Evolutionary conservation across 768 basidiomycete species (phyloP), one percentile per base, ranked within the genome.

Genomic region (Tubosaeta brunneosetosa): DNA sequence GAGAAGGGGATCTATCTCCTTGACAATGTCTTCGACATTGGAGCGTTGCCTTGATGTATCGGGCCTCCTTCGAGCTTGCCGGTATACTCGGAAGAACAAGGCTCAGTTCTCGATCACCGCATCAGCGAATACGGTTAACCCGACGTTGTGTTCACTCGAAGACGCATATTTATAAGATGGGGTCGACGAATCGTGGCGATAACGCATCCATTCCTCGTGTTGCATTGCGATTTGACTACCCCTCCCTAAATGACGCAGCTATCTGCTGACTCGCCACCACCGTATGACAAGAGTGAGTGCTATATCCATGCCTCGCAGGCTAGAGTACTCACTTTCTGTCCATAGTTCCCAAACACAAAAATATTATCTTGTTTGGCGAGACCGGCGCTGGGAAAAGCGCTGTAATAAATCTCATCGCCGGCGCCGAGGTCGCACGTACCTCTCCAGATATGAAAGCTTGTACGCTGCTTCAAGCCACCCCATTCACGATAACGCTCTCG

Each of bases 291-390:
- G n/a, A 31, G 51, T 48, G 38, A 41, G 45, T 22, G 27, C n/a
- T 11, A 37, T 14, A 14, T 12, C 6, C 19, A n/a, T 19, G 9
- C 19, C n/a, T 10, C 2, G 17, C 19, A n/a, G 6, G 45, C 14
- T 19, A 26, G 25, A 26, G 32, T 3, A 25, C 29, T 22, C 22
- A 26, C 25, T 25, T 36, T 47, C 8, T 12, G 11, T 45, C 31
- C 19, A 16, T 1, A 36, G 46, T 33, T 11, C 3, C 25, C 1
- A 26, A 17, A 17, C 36, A 12, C 10, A 26, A 26, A 2, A 54
- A 50, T 16, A 11, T 54, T 4, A 40, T 54, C n/a, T 7, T 54
- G n/a, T 54, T 54, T 19, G 53, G 53, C 3, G 48, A 53, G 48
- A 53, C 53, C 1, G 53, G 48, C 3, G 44, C 44, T 1, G 48